Conservation (phyloP, 73 alveolate species). For the Stentor coeruleus region DNA sequence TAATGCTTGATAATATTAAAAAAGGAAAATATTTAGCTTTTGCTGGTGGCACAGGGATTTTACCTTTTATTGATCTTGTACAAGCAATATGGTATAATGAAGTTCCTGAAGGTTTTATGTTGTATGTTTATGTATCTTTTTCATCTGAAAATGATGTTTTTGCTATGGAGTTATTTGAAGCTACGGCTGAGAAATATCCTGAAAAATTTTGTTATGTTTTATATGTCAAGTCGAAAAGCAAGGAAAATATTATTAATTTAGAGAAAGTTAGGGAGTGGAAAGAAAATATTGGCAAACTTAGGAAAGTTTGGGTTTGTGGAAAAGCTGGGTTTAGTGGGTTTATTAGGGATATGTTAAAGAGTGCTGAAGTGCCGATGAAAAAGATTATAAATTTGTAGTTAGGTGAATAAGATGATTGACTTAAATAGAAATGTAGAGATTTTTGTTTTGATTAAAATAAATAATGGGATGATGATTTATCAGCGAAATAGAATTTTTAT, state of each 20-base stretch:
- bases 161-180: neutral
- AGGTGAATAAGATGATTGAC: no score
- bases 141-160: neutral
- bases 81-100: neutral
- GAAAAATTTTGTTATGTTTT: neutral
- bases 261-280: neutral
- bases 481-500: no score
- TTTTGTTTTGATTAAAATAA: no score
- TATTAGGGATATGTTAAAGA: neutral
- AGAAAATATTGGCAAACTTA: no score
- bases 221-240: neutral
- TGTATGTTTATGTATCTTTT: neutral
- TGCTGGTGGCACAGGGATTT: neutral
- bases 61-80: neutral
- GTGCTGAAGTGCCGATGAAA: no score
- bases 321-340: neutral
- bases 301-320: constrained; percentile 1
- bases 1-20: no score
- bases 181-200: neutral
- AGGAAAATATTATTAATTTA: neutral
- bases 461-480: no score
- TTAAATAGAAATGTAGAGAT: no score
- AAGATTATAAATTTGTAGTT: no score
- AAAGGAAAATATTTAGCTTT: neutral
- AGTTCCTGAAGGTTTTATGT: neutral